Base-by-base conservation (phyloP, 2,329 filamentous ascomycete species). In the Coniella vitis region DNA sequence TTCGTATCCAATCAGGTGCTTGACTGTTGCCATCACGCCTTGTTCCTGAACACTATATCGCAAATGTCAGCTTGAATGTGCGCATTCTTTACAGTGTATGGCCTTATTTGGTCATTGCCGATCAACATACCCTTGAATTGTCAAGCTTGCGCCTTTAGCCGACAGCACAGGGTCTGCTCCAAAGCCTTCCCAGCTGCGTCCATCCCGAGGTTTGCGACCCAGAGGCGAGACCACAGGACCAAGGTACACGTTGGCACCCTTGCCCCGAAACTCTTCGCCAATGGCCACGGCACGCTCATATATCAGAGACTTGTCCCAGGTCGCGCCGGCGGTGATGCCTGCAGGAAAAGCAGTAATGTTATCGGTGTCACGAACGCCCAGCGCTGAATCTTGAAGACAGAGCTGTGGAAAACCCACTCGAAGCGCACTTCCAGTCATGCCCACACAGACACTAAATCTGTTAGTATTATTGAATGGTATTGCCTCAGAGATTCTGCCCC, bases 1-100 rank as follows among this genome's bases (percentile, higher is more conserved):
- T 66, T 88, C 86, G 58, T 90, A 87, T 42, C 69, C 76, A 51
- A 88, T 78, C 62, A 72, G 85, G 62, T 90, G 86, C 73, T 90
- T 91, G 40, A 85, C 84, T 59, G 85, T 90, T 53, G 90, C 88
- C 67, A 95, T 85, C 46, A 91, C 79, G 63, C 88, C 88, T 13
- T 83, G 81, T 60, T 84, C 79, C 63, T 95, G 90, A 38, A 94
- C 90, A 43, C 51, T 53, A 13, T 9, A 13, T 29, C 7, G 9
- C 12, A 12, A 19, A 14, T 38, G 1, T n/a, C n/a, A n/a, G n/a
- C n/a, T n/a, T n/a, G n/a, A 13, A 22, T 8, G 38, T 53, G 22
- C 50, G 47, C 31, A 25, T 37, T 9, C 13, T 17, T 17, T n/a
- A 13, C 3, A 19, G 25, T 20, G n/a, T 8, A 9, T 17, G 14